Conservation (phyloP, 176 grass and related monocot genomes). For the Luzula sylvatica region DNA sequence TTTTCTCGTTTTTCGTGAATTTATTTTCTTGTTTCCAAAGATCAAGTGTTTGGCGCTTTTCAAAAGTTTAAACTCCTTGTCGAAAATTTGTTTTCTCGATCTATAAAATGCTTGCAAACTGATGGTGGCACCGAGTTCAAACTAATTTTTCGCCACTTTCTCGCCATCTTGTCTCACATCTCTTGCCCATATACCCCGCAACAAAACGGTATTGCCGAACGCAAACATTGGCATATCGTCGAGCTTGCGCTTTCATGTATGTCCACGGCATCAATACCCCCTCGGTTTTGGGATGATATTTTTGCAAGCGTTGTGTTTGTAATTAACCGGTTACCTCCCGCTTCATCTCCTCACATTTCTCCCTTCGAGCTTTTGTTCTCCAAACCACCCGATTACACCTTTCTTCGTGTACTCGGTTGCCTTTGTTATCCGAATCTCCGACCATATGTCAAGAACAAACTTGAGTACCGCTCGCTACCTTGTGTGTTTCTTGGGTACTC, state of each 20-base stretch:
- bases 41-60: neutral
- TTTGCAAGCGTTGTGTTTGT: neutral
- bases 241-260: too few species aligned
- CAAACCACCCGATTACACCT: neutral
- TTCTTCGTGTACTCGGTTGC: neutral
- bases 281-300: neutral
- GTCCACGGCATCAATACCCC: neutral
- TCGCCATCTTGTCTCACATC: neutral
- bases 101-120: too few species aligned
- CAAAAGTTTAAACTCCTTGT: neutral
- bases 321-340: neutral
- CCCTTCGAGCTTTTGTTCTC: neutral
- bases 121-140: neutral
- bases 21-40: neutral
- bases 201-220: neutral
- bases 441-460: too few species aligned
- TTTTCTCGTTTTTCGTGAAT: neutral
- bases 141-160: neutral
- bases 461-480: too few species aligned
- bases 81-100: neutral
- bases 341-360: neutral
- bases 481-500: too few species aligned
- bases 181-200: slow-evolving; percentile 2
- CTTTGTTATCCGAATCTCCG: neutral
- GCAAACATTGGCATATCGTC: too few species aligned